phyloP scores from a whole-genome alignment of 345 rosid genomes.

The Anastatica hierochuntica region DNA sequence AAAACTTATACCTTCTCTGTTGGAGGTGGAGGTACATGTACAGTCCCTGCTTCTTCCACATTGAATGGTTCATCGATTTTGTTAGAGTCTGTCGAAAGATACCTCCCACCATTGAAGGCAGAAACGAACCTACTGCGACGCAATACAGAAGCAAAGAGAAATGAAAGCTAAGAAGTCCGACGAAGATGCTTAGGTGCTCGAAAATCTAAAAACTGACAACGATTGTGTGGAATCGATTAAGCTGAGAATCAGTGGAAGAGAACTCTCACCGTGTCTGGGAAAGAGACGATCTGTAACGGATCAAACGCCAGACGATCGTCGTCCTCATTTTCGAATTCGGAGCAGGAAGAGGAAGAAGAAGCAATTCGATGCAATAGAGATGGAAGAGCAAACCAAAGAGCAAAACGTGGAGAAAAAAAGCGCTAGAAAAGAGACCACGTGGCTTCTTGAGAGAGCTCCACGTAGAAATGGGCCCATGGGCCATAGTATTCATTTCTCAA shows the following conservation, averaged over 20 bases:
- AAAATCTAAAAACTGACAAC: no score
- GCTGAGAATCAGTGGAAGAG: not conserved
- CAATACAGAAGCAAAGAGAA: not conserved
- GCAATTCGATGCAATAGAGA: not conserved
- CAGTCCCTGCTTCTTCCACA: conserved; percentile 90
- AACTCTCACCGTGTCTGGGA: conserved; percentile 15
- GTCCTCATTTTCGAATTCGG: conserved; percentile 20
- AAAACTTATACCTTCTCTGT: conserved; percentile 67
- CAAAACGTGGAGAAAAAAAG: conserved; percentile 7
- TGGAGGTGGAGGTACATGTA: conserved; percentile 63
- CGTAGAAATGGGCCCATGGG: conserved; percentile 19
- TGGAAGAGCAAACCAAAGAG: not conserved
- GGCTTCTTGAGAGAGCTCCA: conserved; percentile 1
- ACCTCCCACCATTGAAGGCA: conserved; percentile 36
- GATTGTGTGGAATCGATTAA: not conserved
- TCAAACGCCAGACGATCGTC: conserved; percentile 29
- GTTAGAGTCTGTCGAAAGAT: conserved; percentile 54
- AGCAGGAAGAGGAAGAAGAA: not conserved
- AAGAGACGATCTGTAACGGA: conserved; percentile 16
- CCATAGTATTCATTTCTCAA: not conserved
- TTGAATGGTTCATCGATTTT: conserved; percentile 71
- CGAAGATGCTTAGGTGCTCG: not conserved
- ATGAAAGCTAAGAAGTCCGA: not conserved
- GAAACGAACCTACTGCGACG: conserved; percentile 30
- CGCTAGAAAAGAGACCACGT: conserved; percentile 18